These are phyloP conservation scores for Tuber borchii DNA, from an alignment of 495 filamentous ascomycete genomes.

Conservation along the genomic window DNA sequence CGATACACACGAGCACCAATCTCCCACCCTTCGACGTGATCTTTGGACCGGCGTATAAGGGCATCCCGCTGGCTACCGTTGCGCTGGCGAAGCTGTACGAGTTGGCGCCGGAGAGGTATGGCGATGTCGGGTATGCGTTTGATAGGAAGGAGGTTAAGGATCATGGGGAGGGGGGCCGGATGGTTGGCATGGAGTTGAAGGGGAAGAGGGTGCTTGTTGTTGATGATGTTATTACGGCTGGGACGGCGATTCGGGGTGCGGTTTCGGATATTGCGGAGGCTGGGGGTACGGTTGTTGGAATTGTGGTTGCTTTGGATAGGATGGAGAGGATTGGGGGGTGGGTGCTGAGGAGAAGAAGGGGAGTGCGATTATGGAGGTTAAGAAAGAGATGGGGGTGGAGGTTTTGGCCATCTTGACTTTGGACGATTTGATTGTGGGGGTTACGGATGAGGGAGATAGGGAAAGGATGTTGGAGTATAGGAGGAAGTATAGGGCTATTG, in stretches of 20 bases:
- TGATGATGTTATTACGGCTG: slow-evolving; percentile 93
- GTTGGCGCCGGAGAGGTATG: slow-evolving; percentile 53
- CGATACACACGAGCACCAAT: slow-evolving; percentile 49
- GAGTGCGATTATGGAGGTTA: slow-evolving; percentile 74
- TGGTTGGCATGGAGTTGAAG: slow-evolving; percentile 77
- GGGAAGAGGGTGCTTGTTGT: slow-evolving; percentile 82
- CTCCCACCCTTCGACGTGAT: slow-evolving; percentile 59
- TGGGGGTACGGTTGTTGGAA: slow-evolving; percentile 73
- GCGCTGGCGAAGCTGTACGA: slow-evolving; percentile 63
- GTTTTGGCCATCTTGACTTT: slow-evolving; percentile 57
- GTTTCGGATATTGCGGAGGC: slow-evolving; percentile 73
- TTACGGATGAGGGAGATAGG: slow-evolving; percentile 57
- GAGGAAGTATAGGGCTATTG: slow-evolving; percentile 52
- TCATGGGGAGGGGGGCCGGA: slow-evolving; percentile 86
- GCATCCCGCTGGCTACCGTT: slow-evolving; percentile 74
- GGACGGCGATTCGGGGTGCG: slow-evolving; percentile 86
- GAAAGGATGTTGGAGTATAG: slow-evolving; percentile 71
- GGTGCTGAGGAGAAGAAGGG: slow-evolving; percentile 48
- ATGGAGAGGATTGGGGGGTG: slow-evolving; percentile 65
- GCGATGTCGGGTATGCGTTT: slow-evolving; percentile 69
- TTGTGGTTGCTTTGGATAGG: slow-evolving; percentile 81
- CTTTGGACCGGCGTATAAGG: slow-evolving; percentile 92
- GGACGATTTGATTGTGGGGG: slow-evolving; percentile 70
- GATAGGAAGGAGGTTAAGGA: slow-evolving; percentile 93
- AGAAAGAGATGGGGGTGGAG: slow-evolving; percentile 58